Evolutionary conservation across 352 stramenopile genomes (phyloP), one percentile per base, ranked within the genome.

Genomic region (Achlya hypogyna): DNA sequence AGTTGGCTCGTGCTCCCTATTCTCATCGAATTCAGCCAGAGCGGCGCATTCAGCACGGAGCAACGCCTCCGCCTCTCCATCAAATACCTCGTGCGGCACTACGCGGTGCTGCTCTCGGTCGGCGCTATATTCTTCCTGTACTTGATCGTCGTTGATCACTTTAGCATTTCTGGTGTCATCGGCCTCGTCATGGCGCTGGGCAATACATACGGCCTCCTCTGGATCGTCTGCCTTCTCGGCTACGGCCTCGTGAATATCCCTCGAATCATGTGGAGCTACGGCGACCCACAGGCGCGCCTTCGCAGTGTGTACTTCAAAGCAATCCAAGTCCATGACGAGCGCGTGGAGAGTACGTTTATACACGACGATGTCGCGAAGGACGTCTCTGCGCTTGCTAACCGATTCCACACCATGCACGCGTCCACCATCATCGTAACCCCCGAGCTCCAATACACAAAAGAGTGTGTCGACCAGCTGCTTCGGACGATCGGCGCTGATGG

Each of bases 161-260:
- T 89, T 53, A 81, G 76, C 6, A 42, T 81, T 5, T 74, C 71
- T 40, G 78, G 79, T 0, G 54, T 88, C 16, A 3, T 80, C 14
- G 78, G 79, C 0, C 71, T 91, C 18, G 72, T 75, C 0, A 88
- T 91, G 80, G 78, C 82, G 2, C 69, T 65, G 1, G 78, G 73
- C 35, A 89, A 91, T 70, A 86, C 79, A 16, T 91, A 91, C 65
- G 80, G 82, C 10, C 54, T 91, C 32, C 59, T 74, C 16, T 86
- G 77, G 77, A 70, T 87, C 34, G 86, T 88, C 34, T 60, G 73
- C 20, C 69, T 91, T 42, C 70, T 91, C 5, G 82, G 80, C 0
- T 82, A 84, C 56, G 82, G 82, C 10, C 78, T 91, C 29, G 76
- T 80, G 6, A 77, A 83, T 31, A 78, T 87, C 53, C 82, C 82